These are phyloP conservation scores for Teunomyces pallodes DNA, from an alignment of 805 yeast genomes.

Conservation along the genomic window DNA sequence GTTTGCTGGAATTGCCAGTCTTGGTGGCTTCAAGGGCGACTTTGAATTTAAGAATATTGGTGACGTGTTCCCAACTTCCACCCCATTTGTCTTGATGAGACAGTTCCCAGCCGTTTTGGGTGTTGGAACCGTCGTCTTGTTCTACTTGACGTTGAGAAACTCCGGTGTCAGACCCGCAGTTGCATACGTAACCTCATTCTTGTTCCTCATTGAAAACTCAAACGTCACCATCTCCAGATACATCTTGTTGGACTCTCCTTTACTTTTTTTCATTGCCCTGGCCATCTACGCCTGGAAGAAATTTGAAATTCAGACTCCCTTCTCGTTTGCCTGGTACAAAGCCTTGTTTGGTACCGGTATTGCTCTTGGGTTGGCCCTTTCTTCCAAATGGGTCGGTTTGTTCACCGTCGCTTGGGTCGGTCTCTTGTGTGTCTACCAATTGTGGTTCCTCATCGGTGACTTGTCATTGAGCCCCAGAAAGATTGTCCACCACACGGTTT, in stretches of 20 bases:
- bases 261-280: slow-evolving; percentile 73
- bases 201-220: slow-evolving; percentile 66
- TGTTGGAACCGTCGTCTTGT: slow-evolving; percentile 60
- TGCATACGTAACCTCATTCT: slow-evolving; percentile 53
- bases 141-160: slow-evolving; percentile 65
- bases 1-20: slow-evolving; percentile 64
- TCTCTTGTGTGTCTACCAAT: slow-evolving; percentile 51
- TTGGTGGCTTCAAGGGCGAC: slow-evolving; percentile 72
- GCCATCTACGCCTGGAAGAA: slow-evolving; percentile 63
- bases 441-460: slow-evolving; percentile 77
- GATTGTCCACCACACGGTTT: slow-evolving; percentile 45
- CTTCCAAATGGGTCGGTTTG: slow-evolving; percentile 83
- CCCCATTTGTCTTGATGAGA: slow-evolving; percentile 71
- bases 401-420: slow-evolving; percentile 83
- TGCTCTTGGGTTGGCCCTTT: slow-evolving; percentile 68
- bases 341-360: slow-evolving; percentile 63
- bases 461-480: slow-evolving; percentile 46
- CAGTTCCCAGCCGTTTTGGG: slow-evolving; percentile 67
- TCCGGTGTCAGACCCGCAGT: slow-evolving; percentile 69
- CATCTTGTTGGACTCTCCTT: slow-evolving; percentile 73
- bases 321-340: slow-evolving; percentile 54
- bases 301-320: slow-evolving; percentile 65
- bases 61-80: slow-evolving; percentile 52
- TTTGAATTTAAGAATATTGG: slow-evolving; percentile 70
- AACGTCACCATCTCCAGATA: slow-evolving; percentile 70